Evolutionary conservation across 2,329 filamentous ascomycete genomes (phyloP).

Genomic region (Phaeophleospora eucalypticola): DNA sequence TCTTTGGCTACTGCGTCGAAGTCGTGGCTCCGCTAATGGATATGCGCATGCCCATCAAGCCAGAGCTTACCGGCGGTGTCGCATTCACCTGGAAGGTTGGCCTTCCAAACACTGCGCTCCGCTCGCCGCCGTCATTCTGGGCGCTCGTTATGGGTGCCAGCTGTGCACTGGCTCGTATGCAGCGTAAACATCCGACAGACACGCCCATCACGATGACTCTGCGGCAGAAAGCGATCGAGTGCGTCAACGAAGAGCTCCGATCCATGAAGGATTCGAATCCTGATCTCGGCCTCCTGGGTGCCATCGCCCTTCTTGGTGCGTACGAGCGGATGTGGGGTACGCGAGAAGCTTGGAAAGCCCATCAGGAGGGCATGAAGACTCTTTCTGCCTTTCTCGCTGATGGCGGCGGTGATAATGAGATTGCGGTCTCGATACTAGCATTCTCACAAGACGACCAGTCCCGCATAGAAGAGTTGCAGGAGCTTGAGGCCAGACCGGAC

Average conservation of each 20-base stretch:
- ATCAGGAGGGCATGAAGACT: conserved; percentile 12
- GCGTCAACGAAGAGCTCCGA: conserved; percentile 10
- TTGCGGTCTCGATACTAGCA: conserved; percentile 10
- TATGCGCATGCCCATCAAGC: conserved; percentile 11
- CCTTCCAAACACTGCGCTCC: conserved; percentile 11
- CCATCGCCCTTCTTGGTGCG: conserved; percentile 14
- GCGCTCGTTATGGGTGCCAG: conserved; percentile 13
- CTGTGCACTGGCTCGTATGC: conserved; percentile 3
- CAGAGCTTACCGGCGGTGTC: conserved; percentile 8
- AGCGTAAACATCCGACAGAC: conserved; percentile 2
- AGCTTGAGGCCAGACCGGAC: background rate
- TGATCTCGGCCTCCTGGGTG: conserved; percentile 14
- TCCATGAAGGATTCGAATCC: conserved; percentile 4
- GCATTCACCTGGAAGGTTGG: conserved; percentile 14
- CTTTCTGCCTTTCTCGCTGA: conserved; percentile 8
- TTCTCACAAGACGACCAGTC: conserved; percentile 9
- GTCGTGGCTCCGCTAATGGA: conserved; percentile 14
- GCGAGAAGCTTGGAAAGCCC: conserved; percentile 12
- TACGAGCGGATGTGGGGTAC: conserved; percentile 16
- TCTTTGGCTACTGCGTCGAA: conserved; percentile 13
- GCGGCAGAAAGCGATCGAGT: conserved; percentile 15
- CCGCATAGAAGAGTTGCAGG: background rate
- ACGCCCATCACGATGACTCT: conserved; percentile 10
- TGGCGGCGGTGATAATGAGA: conserved; percentile 9
- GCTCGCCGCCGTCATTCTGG: conserved; percentile 16